Evolutionary conservation across 805 yeast genomes (phyloP), one percentile per base, ranked within the genome.

Genomic region (Wickerhamiella bombiphila): DNA sequence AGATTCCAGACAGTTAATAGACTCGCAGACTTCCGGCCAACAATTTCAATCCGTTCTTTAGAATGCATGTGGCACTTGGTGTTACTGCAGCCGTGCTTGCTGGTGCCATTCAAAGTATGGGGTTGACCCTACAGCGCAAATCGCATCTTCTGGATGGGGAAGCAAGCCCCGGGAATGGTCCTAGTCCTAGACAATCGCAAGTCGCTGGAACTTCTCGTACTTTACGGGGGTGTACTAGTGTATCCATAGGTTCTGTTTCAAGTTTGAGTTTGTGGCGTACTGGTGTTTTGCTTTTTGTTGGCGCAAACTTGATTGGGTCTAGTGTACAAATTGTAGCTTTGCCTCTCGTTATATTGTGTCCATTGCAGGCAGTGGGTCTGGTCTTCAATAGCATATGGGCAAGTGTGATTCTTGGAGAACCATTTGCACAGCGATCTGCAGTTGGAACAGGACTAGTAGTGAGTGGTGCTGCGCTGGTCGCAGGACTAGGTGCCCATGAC

Each of bases 321-420:
- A 64, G 79, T 15, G 77, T 83, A 20, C 95, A 85, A 58, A 73
- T 85, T 28, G 72, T 91, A 1, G 78, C 94, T 2, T 61, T 83
- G 30, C 95, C 95, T 1, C 61, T 85, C 42, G 76, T 82, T 32
- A 68, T 85, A 2, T 56, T 83, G 41, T 75, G 85, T 18, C 94
- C 94, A 0, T 59, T 83, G 38, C 94, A 83, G 54, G 82, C 93
- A 19, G 72, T 77, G 18, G 94, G 94, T 0, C 64, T 85, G n/a
- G 85, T 83, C 2, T 83, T 85, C 64, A 85, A 85, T 56, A 72
- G 91, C 0, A 56, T 80, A 2, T 70, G 82, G 50, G 80, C 91
- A 31, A 55, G 78, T 15, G 40, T 80, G 8, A 57, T 83, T 11
- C 68, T 83, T 11, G 64, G 74, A 22, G 95, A 83, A 51, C 62